phyloP scores from a whole-genome alignment of 768 basidiomycete species.

The Crassisporium funariophilum region DNA sequence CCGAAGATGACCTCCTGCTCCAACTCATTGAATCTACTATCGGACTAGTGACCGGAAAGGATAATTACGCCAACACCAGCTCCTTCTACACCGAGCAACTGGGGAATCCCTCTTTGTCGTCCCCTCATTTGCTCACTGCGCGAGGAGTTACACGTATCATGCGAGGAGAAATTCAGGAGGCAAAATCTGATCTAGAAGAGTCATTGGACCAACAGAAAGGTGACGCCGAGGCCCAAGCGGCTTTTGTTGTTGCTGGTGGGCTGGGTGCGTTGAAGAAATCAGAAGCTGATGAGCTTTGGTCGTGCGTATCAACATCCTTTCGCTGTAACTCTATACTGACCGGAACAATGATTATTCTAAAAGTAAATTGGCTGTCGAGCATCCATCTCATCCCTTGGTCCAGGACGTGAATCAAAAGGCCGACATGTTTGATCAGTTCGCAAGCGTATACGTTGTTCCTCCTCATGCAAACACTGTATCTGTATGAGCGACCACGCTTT shows the following conservation, averaged over 20 bases:
- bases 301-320: conserved; percentile 45
- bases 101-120: conserved; percentile 76
- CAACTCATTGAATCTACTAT: conserved; percentile 88
- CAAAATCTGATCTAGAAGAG: conserved; percentile 82
- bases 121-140: conserved; percentile 74
- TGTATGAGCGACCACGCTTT: too few relatives aligned
- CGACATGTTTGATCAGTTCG: conserved; percentile 61
- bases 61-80: conserved; percentile 55
- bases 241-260: conserved; percentile 62
- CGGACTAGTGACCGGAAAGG: conserved; percentile 73
- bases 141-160: conserved; percentile 80
- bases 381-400: conserved; percentile 73
- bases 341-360: conserved; percentile 14
- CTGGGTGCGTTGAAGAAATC: conserved; percentile 56
- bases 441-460: conserved; percentile 63
- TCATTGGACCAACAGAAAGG: conserved; percentile 59
- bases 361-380: conserved; percentile 46
- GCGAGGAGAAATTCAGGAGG: conserved; percentile 70
- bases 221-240: conserved; percentile 71
- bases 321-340: conserved; percentile 5
- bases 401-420: conserved; percentile 62
- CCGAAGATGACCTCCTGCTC: conserved; percentile 87
- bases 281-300: conserved; percentile 70
- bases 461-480: conserved; percentile 28
- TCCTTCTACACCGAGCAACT: conserved; percentile 85